These are phyloP conservation scores for Botrytis fabae DNA, from an alignment of 2,329 filamentous ascomycete genomes.

Conservation along the genomic window DNA sequence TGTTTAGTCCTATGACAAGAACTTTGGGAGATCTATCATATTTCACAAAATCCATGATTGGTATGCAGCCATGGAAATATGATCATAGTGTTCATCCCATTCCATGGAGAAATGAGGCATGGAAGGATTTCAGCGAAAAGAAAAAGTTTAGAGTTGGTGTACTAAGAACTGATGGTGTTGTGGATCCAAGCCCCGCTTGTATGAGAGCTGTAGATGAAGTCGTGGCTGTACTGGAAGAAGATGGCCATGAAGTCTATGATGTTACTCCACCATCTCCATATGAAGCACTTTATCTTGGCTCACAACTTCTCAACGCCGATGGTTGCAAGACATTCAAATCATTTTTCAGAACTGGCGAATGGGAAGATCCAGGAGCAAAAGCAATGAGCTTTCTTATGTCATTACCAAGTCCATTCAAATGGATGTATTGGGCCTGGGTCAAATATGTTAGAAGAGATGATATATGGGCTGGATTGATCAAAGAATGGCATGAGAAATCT, in stretches of 20 bases:
- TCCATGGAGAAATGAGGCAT: slow-evolving; percentile 67
- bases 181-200: slow-evolving; percentile 85
- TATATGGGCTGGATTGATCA: slow-evolving; percentile 76
- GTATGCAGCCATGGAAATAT: slow-evolving; percentile 86
- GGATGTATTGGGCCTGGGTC: slow-evolving; percentile 87
- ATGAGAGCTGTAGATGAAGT: slow-evolving; percentile 71
- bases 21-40: slow-evolving; percentile 81
- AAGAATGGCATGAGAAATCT: slow-evolving; percentile 70
- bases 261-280: slow-evolving; percentile 69
- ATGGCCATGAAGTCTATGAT: slow-evolving; percentile 74
- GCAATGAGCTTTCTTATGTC: slow-evolving; percentile 74
- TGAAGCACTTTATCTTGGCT: slow-evolving; percentile 73
- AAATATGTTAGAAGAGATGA: slow-evolving; percentile 75
- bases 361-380: slow-evolving; percentile 73
- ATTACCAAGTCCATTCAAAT: slow-evolving; percentile 73
- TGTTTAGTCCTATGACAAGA: slow-evolving; percentile 90
- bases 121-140: slow-evolving; percentile 59
- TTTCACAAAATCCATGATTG: slow-evolving; percentile 75
- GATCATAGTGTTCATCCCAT: slow-evolving; percentile 84
- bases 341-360: slow-evolving; percentile 75
- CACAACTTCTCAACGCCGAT: slow-evolving; percentile 80
- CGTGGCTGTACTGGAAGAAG: slow-evolving; percentile 64
- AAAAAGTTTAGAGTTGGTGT: slow-evolving; percentile 71
- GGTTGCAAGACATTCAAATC: slow-evolving; percentile 78
- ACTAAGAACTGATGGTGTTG: slow-evolving; percentile 76